Conservation (phyloP, 169 alveolate species). For the Eimeria sp. region DNA sequence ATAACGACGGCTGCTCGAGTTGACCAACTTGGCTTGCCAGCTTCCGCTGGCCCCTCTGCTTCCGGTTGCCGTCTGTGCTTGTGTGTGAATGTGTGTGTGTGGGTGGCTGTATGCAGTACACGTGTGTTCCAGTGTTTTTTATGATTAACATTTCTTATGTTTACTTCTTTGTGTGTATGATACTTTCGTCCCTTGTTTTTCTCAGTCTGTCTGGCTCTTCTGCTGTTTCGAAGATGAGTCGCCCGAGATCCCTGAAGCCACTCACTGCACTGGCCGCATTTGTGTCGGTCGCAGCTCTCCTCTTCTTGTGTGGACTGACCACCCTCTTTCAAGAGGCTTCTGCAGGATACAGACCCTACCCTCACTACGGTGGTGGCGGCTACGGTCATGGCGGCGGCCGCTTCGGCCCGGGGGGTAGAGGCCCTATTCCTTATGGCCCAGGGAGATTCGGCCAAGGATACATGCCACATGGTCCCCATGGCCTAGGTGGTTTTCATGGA, state of each 20-base stretch:
- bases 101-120: no score
- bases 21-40: neutral
- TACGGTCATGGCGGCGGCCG: neutral
- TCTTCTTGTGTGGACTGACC: constrained; percentile 3
- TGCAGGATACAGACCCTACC: neutral
- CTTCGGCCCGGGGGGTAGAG: neutral
- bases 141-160: neutral
- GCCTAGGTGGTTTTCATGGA: neutral
- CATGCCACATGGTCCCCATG: no score
- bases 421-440: neutral
- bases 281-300: neutral
- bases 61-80: neutral
- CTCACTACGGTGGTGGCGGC: neutral
- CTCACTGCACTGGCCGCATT: neutral
- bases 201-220: neutral
- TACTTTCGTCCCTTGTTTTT: neutral
- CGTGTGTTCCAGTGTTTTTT: neutral
- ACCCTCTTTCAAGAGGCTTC: neutral
- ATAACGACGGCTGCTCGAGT: neutral
- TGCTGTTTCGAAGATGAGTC: neutral
- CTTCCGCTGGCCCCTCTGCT: neutral
- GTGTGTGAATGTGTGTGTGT: neutral
- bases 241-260: neutral
- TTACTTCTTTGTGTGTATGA: neutral
- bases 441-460: no score